phyloP scores from a whole-genome alignment of 129 eudicot genomes.

The Tagetes patula region DNA sequence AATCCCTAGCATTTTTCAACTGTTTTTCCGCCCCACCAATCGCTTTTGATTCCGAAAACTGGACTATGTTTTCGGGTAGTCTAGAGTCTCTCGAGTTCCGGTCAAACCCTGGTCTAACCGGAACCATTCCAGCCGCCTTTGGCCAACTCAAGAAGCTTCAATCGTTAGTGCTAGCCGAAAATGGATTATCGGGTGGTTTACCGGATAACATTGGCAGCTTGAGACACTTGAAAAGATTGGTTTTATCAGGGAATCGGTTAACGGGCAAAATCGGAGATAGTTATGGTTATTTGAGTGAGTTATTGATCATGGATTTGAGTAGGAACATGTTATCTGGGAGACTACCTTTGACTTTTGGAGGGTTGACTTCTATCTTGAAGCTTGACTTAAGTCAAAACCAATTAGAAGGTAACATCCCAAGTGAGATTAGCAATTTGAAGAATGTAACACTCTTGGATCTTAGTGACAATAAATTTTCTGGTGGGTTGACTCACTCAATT shows the following conservation, averaged over 20 bases:
- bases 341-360: constrained; percentile 57
- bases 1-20: constrained; percentile 65
- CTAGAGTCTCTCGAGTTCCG: constrained; percentile 69
- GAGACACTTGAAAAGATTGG: constrained; percentile 50
- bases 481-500: constrained; percentile 51
- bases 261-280: constrained; percentile 51
- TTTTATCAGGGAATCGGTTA: constrained; percentile 54
- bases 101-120: constrained; percentile 60
- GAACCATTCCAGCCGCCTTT: constrained; percentile 51
- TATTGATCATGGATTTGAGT: constrained; percentile 75
- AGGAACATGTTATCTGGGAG: constrained; percentile 59
- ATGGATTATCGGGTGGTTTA: constrained; percentile 53
- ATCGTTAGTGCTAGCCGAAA: constrained; percentile 62
- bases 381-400: constrained; percentile 72
- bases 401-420: constrained; percentile 54
- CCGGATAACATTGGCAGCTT: constrained; percentile 54
- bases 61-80: constrained; percentile 48
- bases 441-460: constrained; percentile 71
- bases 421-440: constrained; percentile 52
- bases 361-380: constrained; percentile 66
- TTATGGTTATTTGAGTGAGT: constrained; percentile 49
- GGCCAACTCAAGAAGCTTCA: constrained; percentile 64
- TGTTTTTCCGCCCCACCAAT: constrained; percentile 54
- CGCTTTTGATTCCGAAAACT: constrained; percentile 42
- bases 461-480: constrained; percentile 64